These are phyloP conservation scores for Lepidium didymum DNA, from an alignment of 345 rosid species.

Conservation along the genomic window DNA sequence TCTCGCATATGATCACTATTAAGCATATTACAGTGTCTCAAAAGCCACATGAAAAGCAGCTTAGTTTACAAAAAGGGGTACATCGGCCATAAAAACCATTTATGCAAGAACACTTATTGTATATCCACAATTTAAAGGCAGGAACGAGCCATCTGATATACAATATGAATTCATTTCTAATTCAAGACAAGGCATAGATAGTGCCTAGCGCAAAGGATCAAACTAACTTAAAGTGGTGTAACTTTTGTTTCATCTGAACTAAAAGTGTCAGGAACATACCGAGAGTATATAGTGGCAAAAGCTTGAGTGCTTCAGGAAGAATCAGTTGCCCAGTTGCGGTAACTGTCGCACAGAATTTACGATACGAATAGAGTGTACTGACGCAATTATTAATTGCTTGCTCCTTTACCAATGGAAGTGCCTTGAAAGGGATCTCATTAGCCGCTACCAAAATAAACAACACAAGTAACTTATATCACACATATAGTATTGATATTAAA, in stretches of 20 bases:
- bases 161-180: not conserved
- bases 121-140: not conserved
- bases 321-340: slow-evolving; percentile 92
- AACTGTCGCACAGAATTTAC: slow-evolving; percentile 94
- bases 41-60: not conserved
- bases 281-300: slow-evolving; percentile 81
- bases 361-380: slow-evolving; percentile 72
- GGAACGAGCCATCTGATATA: not conserved
- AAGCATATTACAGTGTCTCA: not conserved
- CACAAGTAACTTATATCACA: not conserved
- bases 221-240: not conserved
- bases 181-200: not conserved
- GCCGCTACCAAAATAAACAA: slow-evolving; percentile 44
- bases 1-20: not conserved
- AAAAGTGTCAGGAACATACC: slow-evolving; percentile 42
- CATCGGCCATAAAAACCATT: not conserved
- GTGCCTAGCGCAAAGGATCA: not conserved
- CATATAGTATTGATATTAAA: not conserved
- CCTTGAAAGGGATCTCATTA: slow-evolving; percentile 59
- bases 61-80: not conserved
- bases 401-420: slow-evolving; percentile 58
- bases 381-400: slow-evolving; percentile 66
- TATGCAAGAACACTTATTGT: not conserved
- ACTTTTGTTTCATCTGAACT: not conserved
- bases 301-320: slow-evolving; percentile 97